These are phyloP conservation scores for Calcarisporium arbuscula DNA, from an alignment of 2,329 filamentous ascomycete genomes.

Conservation along the genomic window DNA sequence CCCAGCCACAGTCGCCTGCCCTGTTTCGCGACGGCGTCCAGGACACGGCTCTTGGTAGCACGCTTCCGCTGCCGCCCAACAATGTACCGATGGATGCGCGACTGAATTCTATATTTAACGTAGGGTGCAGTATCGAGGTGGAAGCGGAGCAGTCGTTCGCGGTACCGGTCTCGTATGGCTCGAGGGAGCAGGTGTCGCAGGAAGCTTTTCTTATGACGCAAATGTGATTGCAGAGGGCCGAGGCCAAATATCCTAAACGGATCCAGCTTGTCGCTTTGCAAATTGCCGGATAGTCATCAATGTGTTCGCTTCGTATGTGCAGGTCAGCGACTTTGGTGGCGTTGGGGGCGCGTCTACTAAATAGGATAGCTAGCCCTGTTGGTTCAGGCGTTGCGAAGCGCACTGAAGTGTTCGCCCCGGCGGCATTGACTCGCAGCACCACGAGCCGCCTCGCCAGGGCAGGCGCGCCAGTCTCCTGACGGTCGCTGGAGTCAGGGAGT, in stretches of 20 bases:
- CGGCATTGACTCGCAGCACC: neutral
- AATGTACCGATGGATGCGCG: conserved; percentile 69
- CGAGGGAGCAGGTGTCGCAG: conserved; percentile 65
- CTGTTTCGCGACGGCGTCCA: conserved; percentile 35
- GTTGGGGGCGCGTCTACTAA: too few species aligned
- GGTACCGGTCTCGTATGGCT: conserved; percentile 53
- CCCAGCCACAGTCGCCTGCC: conserved; percentile 41
- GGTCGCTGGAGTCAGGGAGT: conserved; percentile 9
- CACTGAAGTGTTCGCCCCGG: too few species aligned
- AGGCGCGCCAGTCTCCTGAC: conserved; percentile 26
- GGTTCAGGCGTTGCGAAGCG: too few species aligned
- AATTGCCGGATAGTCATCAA: too few species aligned
- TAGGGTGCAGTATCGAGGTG: conserved; percentile 68
- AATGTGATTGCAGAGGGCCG: conserved; percentile 24
- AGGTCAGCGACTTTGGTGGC: too few species aligned
- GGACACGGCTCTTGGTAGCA: conserved; percentile 38
- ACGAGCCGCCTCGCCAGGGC: conserved; percentile 13
- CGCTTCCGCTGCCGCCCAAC: conserved; percentile 56
- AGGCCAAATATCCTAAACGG: conserved; percentile 34
- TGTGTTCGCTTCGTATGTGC: too few species aligned
- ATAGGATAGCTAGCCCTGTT: too few species aligned
- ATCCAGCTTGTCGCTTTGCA: conserved; percentile 38
- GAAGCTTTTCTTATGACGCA: conserved; percentile 41
- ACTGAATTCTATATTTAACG: conserved; percentile 65
- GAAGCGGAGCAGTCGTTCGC: conserved; percentile 61